Base-by-base conservation (phyloP, 2,329 filamentous ascomycete species). In the Penicillium occitanis region DNA sequence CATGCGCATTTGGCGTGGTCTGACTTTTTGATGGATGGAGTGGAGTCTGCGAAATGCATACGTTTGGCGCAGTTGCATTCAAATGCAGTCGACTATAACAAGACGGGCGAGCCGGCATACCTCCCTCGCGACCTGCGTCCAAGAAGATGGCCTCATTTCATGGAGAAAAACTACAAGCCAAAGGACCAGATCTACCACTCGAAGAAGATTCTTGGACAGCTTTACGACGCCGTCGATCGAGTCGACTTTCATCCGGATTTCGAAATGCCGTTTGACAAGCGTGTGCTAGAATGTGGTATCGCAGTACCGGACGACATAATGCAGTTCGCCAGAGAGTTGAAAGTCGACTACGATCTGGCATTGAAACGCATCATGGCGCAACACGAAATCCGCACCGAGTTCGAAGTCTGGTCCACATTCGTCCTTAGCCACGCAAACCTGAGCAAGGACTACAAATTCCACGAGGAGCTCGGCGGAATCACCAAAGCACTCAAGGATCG, bases 331-430 rank as follows among this genome's bases (percentile, higher is more conserved):
- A 81, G 83, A 5, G 80, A 84, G 10, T 80, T 97, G 72, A 99
- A 99, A 77, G 74, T 73, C 0, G 82, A 89, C 35, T 97, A 98
- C 70, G 95, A 99, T 72, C 84, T 85, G 17, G 85, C 88, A 0
- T 84, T 98, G 72, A 87, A 86, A 13, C 87, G 93, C 0, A 83
- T 97, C 64, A 93, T 98, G 88, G 90, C 88, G 1, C 93, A 97
- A 72, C 88, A 93, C 70, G 90, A 90, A 51, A 90, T 98, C 65
- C 79, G 82, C 19, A 96, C 91, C 0, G 95, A 99, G 72, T 97
- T 97, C 70, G 95, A 99, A 77, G 86, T 96, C 11, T 97, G 90
- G 88, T 90, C 92, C 0, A 89, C 91, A 0, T 98, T 97, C 76
- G 87, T 93, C 1, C 82, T 98, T 66, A 85, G 86, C 0, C 91